phyloP scores from a whole-genome alignment of 495 filamentous ascomycete species.

The Halenospora varia region DNA sequence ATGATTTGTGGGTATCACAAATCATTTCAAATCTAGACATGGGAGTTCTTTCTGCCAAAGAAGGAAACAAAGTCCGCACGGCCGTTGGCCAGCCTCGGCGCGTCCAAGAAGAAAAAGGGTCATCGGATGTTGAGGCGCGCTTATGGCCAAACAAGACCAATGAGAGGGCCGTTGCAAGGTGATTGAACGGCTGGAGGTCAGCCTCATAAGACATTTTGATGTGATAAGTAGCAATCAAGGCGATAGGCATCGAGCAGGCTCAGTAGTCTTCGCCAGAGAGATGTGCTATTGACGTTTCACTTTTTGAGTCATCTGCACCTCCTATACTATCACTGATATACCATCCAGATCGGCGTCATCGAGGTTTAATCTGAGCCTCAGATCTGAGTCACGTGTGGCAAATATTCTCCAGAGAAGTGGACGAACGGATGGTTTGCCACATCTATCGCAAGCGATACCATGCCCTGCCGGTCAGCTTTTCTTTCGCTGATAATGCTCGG shows the following conservation, averaged over 20 bases:
- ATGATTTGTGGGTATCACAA: conserved; percentile 2
- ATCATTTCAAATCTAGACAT: neutral
- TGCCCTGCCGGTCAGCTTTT: neutral
- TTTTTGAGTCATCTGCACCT: neutral
- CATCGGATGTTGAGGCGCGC: conserved; percentile 7
- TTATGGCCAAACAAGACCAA: conserved; percentile 6
- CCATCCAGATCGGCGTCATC: neutral
- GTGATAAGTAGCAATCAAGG: neutral
- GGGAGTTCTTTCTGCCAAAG: conserved; percentile 1
- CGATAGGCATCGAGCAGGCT: neutral
- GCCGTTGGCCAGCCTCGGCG: conserved; percentile 2
- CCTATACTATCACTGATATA: neutral
- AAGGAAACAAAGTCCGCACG: neutral
- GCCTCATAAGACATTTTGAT: conserved; percentile 10
- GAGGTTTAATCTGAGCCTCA: neutral
- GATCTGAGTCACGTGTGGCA: conserved; percentile 11
- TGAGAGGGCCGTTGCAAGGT: neutral
- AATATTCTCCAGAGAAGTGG: neutral
- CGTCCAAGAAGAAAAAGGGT: neutral
- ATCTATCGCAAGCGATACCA: neutral
- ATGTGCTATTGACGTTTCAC: neutral
- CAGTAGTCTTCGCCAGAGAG: neutral
- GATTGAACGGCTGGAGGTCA: neutral
- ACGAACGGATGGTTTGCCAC: neutral
- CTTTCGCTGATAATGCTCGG: neutral